A percentile compares a stretch with the other conserved stretches of the same genome.
phyloP scores from a whole-genome alignment of 176 grass and related monocot species.

The Phoenix roebelenii region DNA sequence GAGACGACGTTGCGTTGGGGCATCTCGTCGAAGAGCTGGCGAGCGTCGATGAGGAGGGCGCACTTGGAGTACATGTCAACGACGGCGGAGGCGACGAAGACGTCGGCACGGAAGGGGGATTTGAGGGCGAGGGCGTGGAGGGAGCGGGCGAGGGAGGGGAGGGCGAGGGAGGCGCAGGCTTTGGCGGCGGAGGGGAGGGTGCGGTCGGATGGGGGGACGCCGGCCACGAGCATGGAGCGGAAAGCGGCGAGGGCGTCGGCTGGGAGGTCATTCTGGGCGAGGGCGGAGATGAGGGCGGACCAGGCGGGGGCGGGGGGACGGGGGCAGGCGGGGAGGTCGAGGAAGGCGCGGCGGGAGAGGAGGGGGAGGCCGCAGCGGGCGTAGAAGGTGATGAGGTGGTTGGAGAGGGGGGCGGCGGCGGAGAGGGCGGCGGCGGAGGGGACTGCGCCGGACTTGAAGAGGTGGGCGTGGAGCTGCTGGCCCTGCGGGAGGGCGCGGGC shows the following conservation, averaged over 20 bases:
- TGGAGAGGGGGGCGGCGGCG: slow-evolving; percentile 42
- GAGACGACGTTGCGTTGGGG: slow-evolving; percentile 82
- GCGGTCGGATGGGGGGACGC: slow-evolving; percentile 50
- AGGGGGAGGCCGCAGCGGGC: slow-evolving; percentile 53
- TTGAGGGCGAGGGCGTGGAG: slow-evolving; percentile 65
- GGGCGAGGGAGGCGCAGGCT: slow-evolving; percentile 25
- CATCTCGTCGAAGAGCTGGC: slow-evolving; percentile 61
- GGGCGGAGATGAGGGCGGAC: slow-evolving; percentile 64
- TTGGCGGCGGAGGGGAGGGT: slow-evolving; percentile 63
- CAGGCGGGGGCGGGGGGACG: slow-evolving; percentile 37
- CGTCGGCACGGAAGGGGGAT: slow-evolving; percentile 46
- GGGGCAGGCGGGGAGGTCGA: slow-evolving; percentile 41
- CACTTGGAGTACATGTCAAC: slow-evolving; percentile 83
- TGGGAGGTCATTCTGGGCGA: slow-evolving; percentile 57
- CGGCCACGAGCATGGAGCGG: slow-evolving; percentile 47
- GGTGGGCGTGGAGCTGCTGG: slow-evolving; percentile 68
- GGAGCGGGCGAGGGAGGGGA: slow-evolving; percentile 24
- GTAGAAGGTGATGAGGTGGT: slow-evolving; percentile 87
- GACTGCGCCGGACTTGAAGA: slow-evolving; percentile 60
- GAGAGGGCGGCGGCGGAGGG: slow-evolving; percentile 36
- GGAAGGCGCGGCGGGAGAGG: slow-evolving; percentile 60
- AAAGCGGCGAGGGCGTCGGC: slow-evolving; percentile 40
- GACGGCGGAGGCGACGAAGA: slow-evolving; percentile 63
- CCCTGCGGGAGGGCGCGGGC: slow-evolving; percentile 55
- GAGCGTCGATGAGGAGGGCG: slow-evolving; percentile 34